Evolutionary conservation across 1,284 basidiomycete genomes (phyloP), one percentile per base, ranked within the genome.

Genomic region (Neolentinus lepideus): DNA sequence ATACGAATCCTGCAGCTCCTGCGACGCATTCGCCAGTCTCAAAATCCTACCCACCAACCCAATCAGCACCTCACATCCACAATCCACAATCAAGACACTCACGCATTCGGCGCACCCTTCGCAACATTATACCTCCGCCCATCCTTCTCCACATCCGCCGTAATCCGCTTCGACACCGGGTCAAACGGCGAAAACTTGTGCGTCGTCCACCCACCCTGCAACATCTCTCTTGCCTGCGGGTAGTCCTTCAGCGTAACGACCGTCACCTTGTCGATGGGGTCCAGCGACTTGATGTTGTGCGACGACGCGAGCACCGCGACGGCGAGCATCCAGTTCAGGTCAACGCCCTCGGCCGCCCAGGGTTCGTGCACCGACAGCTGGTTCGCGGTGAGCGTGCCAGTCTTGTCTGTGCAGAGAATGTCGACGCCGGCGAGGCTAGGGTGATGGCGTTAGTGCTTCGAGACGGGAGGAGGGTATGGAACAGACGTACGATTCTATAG

Each of bases 161-260:
- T 79, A 64, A 80, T 81, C 53, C 79, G 75, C 68, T 80, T 81
- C 52, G 76, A 78, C 52, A 80, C 79, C n/a, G 79, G 79, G 63
- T 80, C 78, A 66, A 80, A 80, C 27, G 79, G 79, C 1, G 69
- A 71, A 66, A 81, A 81, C 60, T 75, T 76, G 65, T 75, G 66
- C 24, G 79, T 80, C 54, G 63, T 71, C 79, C 79, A 80, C 48
- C 79, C 78, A 4, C 64, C 64, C 57, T 62, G 27, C 9, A 21
- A 14, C 16, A 56, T 58, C 31, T 80, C 75, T 60, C 75, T 72
- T 2, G 79, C 77, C 56, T 68, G 71, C 48, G 78, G 78, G 69
- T 74, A 80, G 62, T 78, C 72, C 68, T 68, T 52, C 8, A 80
- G 69, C 2, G 76, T 76, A 36, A 74, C 67, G 54, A 80, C 71